Conservation (phyloP, 345 rosid genomes). For the Citrus sp. region DNA sequence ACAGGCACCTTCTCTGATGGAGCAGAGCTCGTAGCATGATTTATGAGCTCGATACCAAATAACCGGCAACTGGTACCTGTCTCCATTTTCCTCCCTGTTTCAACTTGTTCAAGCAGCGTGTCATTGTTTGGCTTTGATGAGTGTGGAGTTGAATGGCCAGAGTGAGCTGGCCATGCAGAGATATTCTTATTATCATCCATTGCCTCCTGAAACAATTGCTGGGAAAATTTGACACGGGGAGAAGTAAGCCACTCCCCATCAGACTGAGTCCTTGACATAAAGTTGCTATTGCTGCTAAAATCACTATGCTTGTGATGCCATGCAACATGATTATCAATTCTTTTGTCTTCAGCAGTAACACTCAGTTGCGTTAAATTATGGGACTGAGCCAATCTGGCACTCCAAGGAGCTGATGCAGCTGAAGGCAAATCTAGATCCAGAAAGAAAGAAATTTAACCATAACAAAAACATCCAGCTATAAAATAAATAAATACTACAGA, state of each 20-base stretch:
- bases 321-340: constrained; percentile 35
- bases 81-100: constrained; percentile 52
- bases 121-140: constrained; percentile 39
- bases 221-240: constrained; percentile 41
- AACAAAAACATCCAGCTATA: background rate
- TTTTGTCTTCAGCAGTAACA: constrained; percentile 43
- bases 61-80: constrained; percentile 46
- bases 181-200: constrained; percentile 51
- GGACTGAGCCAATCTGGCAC: constrained; percentile 44
- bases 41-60: constrained; percentile 75
- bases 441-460: constrained; percentile 14
- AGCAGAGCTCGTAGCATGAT: constrained; percentile 28
- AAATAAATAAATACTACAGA: background rate
- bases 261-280: constrained; percentile 34
- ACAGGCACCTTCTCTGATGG: constrained; percentile 34
- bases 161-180: constrained; percentile 39
- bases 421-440: constrained; percentile 35
- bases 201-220: constrained; percentile 41
- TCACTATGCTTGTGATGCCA: constrained; percentile 53
- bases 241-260: constrained; percentile 55
- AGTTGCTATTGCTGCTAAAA: constrained; percentile 32
- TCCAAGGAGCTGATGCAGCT: constrained; percentile 60
- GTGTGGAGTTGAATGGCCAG: constrained; percentile 37
- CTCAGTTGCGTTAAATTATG: constrained; percentile 44
- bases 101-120: constrained; percentile 30